Evolutionary conservation across 2,329 filamentous ascomycete genomes (phyloP), one percentile per base, ranked within the genome.

Genomic region (Zymoseptoria tritici): DNA sequence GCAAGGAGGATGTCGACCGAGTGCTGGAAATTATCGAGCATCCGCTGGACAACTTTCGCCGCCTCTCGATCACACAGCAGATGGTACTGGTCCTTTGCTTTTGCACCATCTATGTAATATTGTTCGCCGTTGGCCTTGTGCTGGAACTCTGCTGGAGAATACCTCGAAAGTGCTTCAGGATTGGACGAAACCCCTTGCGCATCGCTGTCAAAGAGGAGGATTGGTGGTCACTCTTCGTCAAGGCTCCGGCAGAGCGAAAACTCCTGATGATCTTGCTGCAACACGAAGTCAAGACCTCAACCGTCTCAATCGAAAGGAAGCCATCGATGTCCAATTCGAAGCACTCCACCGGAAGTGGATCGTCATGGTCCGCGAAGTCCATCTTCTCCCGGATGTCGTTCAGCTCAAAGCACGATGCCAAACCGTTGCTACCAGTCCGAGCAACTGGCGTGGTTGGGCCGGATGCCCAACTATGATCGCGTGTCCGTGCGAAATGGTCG

Each of bases 1-100:
- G 58, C 16, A 29, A 52, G 8, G 22, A 57, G 9, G 54, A 55
- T 9, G 58, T 64, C 49, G 56, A 58, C 9, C 62, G 64, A 16
- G 59, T 63, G 11, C 58, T 66, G 7, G 55, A 56, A 13, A 24
- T 64, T 5, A 42, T 66, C 24, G 62, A 64, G 54, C 59, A 61
- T 52, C 64, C 64, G 13, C 54, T 51, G 54, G 24, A 49, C 13
- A 55, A 57, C 2, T 64, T 66, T 21, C 60, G 26, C 19, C 31
- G 46, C 6, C 54, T 61, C 24, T 26, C 49, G 8, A 56, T 51
- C 29, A 36, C 19, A 52, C 36, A 57, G 11, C 62, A 56, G 49
- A 20, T 64, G 13, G 55, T 57, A 9, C 51, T 66, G 7, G 64
- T 49, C n/a, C n/a, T 60, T 3, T 59, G 62, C 29, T 54, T 64